A percentile compares a stretch with the other conserved stretches of the same genome.
These are phyloP conservation scores for Plasmodium gaboni DNA, from an alignment of 169 alveolate genomes.

Conservation along the genomic window DNA sequence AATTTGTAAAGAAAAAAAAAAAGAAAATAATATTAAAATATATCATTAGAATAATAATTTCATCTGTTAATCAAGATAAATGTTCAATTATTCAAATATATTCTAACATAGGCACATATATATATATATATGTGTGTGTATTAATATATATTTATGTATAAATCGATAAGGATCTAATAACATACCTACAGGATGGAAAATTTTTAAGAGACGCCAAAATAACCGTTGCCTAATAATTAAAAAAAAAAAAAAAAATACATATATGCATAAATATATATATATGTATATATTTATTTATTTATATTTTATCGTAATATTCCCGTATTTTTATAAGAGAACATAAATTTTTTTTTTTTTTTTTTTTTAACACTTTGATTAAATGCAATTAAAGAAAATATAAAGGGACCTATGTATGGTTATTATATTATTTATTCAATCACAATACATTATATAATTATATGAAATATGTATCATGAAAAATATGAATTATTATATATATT, in stretches of 20 bases:
- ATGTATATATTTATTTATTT: not conserved
- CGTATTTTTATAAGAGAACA: not conserved
- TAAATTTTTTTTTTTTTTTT: not conserved
- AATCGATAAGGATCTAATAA: not conserved
- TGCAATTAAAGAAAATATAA: not conserved
- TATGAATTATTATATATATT: not conserved
- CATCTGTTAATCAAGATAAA: conserved; percentile 13
- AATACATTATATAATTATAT: not conserved
- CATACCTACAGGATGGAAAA: conserved; percentile 69
- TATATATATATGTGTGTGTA: too few species aligned
- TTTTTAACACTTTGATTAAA: not conserved
- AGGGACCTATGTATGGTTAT: not conserved
- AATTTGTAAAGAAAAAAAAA: conserved; percentile 11
- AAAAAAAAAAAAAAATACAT: not conserved
- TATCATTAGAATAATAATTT: too few species aligned
- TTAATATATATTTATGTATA: not conserved
- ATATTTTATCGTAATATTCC: too few species aligned
- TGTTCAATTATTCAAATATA: conserved; percentile 2
- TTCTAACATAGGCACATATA: not conserved
- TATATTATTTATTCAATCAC: not conserved
- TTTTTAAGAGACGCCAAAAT: conserved; percentile 70
- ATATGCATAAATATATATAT: not conserved
- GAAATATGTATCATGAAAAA: not conserved
- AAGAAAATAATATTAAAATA: conserved; percentile 2
- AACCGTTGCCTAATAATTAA: conserved; percentile 43